Conservation (phyloP, 2,329 filamentous ascomycete species). For the Incumbomyces delicatus region DNA sequence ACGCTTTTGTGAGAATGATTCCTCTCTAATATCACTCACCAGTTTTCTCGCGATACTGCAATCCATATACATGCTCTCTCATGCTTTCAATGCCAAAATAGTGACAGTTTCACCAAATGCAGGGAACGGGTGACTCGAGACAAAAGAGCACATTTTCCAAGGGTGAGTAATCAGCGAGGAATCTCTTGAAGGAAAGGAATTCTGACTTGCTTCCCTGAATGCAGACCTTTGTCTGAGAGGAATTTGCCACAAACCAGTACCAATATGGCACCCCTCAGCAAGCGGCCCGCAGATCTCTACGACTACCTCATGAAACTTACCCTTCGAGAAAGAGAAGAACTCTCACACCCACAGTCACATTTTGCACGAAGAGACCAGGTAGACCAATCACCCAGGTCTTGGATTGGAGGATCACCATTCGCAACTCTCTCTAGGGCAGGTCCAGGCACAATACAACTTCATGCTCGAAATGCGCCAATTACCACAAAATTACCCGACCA, state of each 20-base stretch:
- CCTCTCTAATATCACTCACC: too few species aligned
- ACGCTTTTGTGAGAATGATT: too few species aligned
- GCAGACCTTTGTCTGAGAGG: too few species aligned
- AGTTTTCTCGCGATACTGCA: too few species aligned
- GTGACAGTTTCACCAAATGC: too few species aligned
- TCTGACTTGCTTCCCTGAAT: too few species aligned
- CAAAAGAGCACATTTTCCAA: too few species aligned
- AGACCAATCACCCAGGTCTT: not conserved
- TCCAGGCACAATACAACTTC: constrained; percentile 12
- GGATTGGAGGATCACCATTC: not conserved
- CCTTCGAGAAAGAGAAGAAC: constrained; percentile 1
- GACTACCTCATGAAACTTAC: constrained; percentile 3
- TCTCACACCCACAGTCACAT: constrained; percentile 3
- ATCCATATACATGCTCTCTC: too few species aligned
- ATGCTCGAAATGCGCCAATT: constrained; percentile 21
- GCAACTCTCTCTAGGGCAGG: not conserved
- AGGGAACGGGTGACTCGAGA: too few species aligned
- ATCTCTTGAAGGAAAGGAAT: too few species aligned
- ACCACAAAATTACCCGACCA: constrained; percentile 16
- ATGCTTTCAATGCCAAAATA: too few species aligned
- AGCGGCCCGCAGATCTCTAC: not conserved
- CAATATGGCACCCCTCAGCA: constrained; percentile 3
- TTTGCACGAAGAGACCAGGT: not conserved
- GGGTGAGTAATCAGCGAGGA: too few species aligned
- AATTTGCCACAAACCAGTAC: not conserved